Base-by-base conservation (phyloP, 108 stramenopile species). In the Cyclotella cryptica region DNA sequence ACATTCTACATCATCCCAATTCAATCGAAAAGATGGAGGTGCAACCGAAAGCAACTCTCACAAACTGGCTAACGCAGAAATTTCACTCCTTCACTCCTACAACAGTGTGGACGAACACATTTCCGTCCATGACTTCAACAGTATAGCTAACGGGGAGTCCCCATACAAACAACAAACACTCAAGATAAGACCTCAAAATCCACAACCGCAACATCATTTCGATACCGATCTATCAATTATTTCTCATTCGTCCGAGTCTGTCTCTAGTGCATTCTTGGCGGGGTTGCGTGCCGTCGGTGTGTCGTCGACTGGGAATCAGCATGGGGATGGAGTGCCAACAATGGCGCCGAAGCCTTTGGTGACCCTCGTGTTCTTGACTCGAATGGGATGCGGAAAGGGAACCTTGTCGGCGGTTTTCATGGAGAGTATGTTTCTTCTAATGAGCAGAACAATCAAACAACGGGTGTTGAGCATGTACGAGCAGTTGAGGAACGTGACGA, bases 211-310 rank as follows among this genome's bases (percentile, higher is more conserved):
- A n/a, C 71, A 61, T 68, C 58, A 59, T 8, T 76, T 76, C 19
- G 75, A 76, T 29, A 54, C 66, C 0, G 66, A 76, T 67, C 41
- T 67, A 26, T 68, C 66, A 2, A 68, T 76, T 1, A 76, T 76
- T 15, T 76, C 75, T 12, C 75, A 76, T 59, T 67, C 75, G 0
- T 57, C 75, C 0, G 64, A 65, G 43, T 61, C 45, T 71, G 46
- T 71, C 3, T 49, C 44, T 0, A 75, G 63, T 65, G 63, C 74
- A 11, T 66, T 65, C 42, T 66, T 75, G 54, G 64, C 49, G 17
- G 64, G 64, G 39, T 49, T 66, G 52, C 45, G 52, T 40, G 46
- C 74, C 15, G 55, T 51, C 22, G 55, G 55, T 42, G 14, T 63
- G 13, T 39, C 40, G 12, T 41, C 49, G 49, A 8, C n/a, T 51